phyloP scores from a whole-genome alignment of 148 eudicot species.

The Pharnaceum exiguum region DNA sequence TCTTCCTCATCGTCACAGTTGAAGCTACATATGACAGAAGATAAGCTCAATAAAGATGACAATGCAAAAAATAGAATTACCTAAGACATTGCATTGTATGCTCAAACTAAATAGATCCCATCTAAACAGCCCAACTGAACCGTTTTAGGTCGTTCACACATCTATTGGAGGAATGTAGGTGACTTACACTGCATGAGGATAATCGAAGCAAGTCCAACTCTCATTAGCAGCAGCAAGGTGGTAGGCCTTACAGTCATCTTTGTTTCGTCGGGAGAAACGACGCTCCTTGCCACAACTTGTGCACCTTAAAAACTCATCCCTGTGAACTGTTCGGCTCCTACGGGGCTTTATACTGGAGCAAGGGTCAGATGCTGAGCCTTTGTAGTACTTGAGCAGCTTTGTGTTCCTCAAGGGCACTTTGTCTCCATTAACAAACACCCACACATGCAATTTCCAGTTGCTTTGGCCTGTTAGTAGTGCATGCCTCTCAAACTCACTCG shows the following conservation, averaged over 20 bases:
- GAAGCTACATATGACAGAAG: background rate
- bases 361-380: slow-evolving; percentile 8
- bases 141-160: background rate
- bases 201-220: slow-evolving; percentile 19
- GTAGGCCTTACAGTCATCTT: slow-evolving; percentile 1
- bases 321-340: background rate
- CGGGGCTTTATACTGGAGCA: background rate
- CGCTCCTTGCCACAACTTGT: slow-evolving; percentile 15
- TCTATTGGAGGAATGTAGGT: background rate
- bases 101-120: background rate
- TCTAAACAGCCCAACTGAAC: background rate
- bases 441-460: slow-evolving; percentile 15
- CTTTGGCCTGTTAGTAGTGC: background rate
- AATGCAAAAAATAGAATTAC: background rate
- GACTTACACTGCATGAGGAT: background rate
- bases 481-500: slow-evolving; percentile 22
- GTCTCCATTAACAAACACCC: slow-evolving; percentile 2
- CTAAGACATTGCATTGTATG: too few species aligned
- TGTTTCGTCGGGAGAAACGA: background rate
- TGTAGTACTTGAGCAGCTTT: slow-evolving; percentile 17
- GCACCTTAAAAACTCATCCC: slow-evolving; percentile 20
- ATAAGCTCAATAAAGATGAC: background rate
- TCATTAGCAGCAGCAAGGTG: slow-evolving; percentile 12
- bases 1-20: slow-evolving; percentile 13
- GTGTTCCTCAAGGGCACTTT: slow-evolving; percentile 6